These are phyloP conservation scores for Naganishia antarctica DNA, from an alignment of 768 basidiomycete genomes.

Conservation along the genomic window DNA sequence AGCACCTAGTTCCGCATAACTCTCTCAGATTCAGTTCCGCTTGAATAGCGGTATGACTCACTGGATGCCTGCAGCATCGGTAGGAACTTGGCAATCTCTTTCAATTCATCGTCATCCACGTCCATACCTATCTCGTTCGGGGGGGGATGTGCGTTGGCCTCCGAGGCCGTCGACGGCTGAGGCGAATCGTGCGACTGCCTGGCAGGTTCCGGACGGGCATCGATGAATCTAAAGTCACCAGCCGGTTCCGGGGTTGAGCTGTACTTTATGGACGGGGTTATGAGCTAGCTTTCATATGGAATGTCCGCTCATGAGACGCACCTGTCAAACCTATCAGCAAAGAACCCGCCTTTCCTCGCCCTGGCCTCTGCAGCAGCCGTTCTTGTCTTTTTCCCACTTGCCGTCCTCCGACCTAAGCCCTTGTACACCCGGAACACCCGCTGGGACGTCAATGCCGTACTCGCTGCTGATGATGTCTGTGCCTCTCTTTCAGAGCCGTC, in stretches of 20 bases:
- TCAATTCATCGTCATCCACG: slow-evolving; percentile 33
- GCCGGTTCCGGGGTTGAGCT: not conserved
- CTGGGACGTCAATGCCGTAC: not conserved
- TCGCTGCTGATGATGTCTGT: not conserved
- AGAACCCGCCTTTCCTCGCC: not conserved
- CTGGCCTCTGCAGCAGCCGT: not conserved
- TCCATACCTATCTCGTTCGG: slow-evolving; percentile 4
- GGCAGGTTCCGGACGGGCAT: slow-evolving; percentile 39
- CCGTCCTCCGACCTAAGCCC: not conserved
- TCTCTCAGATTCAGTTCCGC: too few species aligned
- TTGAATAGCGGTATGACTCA: too few species aligned
- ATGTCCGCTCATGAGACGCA: not conserved
- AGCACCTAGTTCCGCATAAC: too few species aligned
- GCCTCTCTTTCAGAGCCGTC: too few species aligned
- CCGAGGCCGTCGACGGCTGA: not conserved
- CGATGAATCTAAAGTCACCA: slow-evolving; percentile 36
- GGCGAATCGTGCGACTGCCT: not conserved
- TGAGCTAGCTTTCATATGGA: too few species aligned
- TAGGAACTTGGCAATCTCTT: slow-evolving; percentile 47
- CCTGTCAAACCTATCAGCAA: slow-evolving; percentile 12
- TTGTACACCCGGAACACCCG: slow-evolving; percentile 19
- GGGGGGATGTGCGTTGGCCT: not conserved
- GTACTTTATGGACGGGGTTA: too few species aligned
- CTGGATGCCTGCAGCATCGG: slow-evolving; percentile 47
- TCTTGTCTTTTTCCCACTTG: not conserved